Conservation (phyloP, 768 basidiomycete species). For the Boletellus ananiceps region DNA sequence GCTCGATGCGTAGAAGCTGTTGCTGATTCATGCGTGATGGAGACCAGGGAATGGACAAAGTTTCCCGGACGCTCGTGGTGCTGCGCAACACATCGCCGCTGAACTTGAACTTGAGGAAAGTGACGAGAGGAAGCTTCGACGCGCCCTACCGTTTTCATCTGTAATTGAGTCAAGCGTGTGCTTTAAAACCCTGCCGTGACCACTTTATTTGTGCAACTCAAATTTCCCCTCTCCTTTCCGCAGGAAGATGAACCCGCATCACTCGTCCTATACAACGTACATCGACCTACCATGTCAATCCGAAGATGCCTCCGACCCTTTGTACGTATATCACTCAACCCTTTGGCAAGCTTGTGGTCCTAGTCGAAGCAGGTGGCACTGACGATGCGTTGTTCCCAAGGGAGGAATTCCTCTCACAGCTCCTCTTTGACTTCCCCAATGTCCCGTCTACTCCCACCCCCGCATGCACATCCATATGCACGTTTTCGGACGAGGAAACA, state of each 20-base stretch:
- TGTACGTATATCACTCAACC: constrained; percentile 6
- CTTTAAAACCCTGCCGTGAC: constrained; percentile 5
- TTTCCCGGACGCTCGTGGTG: background rate
- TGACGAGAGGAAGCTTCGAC: background rate
- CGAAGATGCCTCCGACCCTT: constrained; percentile 1
- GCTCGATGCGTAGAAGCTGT: background rate
- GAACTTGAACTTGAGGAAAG: constrained; percentile 2
- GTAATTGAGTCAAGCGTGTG: background rate
- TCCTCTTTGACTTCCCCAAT: constrained; percentile 1
- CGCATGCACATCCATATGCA: background rate
- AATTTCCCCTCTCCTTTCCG: background rate
- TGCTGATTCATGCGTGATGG: background rate
- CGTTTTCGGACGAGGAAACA: background rate
- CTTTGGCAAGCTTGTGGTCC: background rate
- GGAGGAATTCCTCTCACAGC: constrained; percentile 14
- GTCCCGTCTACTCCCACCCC: background rate
- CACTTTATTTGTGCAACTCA: background rate
- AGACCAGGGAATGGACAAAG: background rate
- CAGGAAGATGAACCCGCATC: background rate
- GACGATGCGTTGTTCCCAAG: constrained; percentile 2
- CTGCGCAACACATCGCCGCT: constrained; percentile 3
- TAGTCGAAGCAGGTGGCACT: background rate
- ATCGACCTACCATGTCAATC: background rate
- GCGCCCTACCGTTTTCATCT: background rate
- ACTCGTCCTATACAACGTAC: background rate